Evolutionary conservation across 306 rosid genomes (phyloP), one percentile per base, ranked within the genome.

Genomic region (Fragaria iinumae): DNA sequence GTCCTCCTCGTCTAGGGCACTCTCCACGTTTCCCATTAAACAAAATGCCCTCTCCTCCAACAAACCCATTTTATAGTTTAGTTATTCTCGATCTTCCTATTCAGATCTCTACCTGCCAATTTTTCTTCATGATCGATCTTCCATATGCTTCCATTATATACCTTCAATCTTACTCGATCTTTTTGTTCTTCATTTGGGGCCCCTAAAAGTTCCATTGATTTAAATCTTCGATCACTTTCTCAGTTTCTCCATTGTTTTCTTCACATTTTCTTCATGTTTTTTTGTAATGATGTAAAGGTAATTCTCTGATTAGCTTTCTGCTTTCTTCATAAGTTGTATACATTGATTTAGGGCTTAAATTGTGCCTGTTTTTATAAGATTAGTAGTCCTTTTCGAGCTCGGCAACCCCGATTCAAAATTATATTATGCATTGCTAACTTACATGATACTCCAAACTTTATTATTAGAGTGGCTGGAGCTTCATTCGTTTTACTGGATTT

Each of bases 81-180:
- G 62, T 56, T 21, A 65, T 17, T 36, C 18, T 18, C 25, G 23
- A 18, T 17, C 47, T 3, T 18, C 44, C 44, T 74, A 11, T 74
- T 74, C 60, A 36, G 71, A 74, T 74, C 78, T 62, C 11, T 73
- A 73, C 77, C 77, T 21, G 60, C 76, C 17, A 41, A 9, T 32
- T 62, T 12, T 57, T 39, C 27, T 65, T 0, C 56, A 73, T 41
- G 47, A 43, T 45, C 49, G 2, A 0, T 29, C 17, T 55, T 32
- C 68, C 77, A 55, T 59, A 41, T 59, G 77, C 49, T 59, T 57
- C 8, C 38, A 73, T 59, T 18, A 27, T 29, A 29, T 29, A 50
- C 55, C 86, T 77, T 60, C 73, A 57, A 74, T 38, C 76, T 60
- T 63, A 82, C 84, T 72, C 75, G 56, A 56, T 74, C 76, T 9